These are phyloP conservation scores for Metschnikowia proteae DNA, from an alignment of 805 yeast species.

Conservation along the genomic window DNA sequence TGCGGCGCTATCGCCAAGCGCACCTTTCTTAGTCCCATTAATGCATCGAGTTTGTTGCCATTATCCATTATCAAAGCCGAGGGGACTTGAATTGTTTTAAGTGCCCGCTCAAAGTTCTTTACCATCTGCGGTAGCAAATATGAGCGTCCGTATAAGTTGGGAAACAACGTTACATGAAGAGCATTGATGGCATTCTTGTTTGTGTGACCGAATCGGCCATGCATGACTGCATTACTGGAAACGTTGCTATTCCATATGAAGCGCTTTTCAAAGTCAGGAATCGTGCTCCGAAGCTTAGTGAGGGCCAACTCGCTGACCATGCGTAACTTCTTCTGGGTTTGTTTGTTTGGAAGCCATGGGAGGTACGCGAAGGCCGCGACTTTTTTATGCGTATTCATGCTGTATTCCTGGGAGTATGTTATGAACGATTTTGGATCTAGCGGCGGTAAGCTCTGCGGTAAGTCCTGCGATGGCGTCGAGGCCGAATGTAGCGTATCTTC, in stretches of 20 bases:
- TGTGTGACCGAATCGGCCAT: constrained; percentile 8
- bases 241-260: constrained; percentile 7
- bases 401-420: constrained; percentile 20
- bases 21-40: neutral
- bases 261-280: constrained; percentile 6
- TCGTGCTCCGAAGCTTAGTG: neutral
- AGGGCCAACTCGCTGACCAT: constrained; percentile 5
- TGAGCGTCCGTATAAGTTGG: constrained; percentile 11
- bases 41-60: constrained; percentile 6
- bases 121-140: constrained; percentile 1
- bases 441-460: neutral
- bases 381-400: constrained; percentile 16
- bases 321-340: constrained; percentile 3
- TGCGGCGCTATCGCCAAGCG: constrained; percentile 2
- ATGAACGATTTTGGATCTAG: constrained; percentile 4
- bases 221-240: constrained; percentile 2
- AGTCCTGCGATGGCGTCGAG: neutral
- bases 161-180: constrained; percentile 18
- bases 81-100: constrained; percentile 3
- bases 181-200: constrained; percentile 10
- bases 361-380: constrained; percentile 15
- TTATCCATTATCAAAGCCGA: neutral
- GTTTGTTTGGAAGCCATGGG: constrained; percentile 19
- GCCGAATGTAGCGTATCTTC: neutral
- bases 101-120: constrained; percentile 5